phyloP scores from a whole-genome alignment of 805 yeast genomes.

The Ogataea polymorpha region DNA sequence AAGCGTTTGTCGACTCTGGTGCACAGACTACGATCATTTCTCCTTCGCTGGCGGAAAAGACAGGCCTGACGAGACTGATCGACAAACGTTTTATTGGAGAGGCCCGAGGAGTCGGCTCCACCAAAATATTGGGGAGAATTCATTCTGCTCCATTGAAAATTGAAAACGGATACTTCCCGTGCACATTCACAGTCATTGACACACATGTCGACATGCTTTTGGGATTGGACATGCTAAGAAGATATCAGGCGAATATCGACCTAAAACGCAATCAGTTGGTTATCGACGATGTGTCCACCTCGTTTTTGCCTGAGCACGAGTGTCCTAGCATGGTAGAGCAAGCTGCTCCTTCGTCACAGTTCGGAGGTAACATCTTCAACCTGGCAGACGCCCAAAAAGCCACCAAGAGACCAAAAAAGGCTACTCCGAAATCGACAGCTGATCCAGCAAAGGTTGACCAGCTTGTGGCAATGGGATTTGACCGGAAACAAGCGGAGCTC shows the following conservation, averaged over 20 bases:
- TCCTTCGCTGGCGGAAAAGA: constrained; percentile 67
- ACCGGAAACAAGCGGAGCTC: constrained; percentile 54
- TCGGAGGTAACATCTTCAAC: constrained; percentile 37
- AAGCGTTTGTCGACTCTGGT: constrained; percentile 96
- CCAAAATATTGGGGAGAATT: constrained; percentile 74
- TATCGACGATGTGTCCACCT: constrained; percentile 70
- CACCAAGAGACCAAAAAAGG: constrained; percentile 23
- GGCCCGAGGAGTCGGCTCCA: constrained; percentile 88
- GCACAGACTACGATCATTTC: constrained; percentile 88
- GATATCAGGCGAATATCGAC: constrained; percentile 83
- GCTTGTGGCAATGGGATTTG: constrained; percentile 68
- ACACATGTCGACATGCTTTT: constrained; percentile 69
- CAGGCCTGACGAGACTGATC: constrained; percentile 67
- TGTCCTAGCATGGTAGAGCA: constrained; percentile 42
- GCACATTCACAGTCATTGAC: constrained; percentile 71
- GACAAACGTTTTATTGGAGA: constrained; percentile 79
- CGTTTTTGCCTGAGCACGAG: constrained; percentile 71
- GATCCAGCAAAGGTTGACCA: constrained; percentile 36
- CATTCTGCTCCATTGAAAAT: constrained; percentile 86
- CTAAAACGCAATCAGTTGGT: constrained; percentile 59
- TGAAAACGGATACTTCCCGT: constrained; percentile 60
- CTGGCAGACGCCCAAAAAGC: constrained; percentile 10
- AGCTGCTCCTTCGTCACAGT: constrained; percentile 17
- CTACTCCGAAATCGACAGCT: constrained; percentile 22
- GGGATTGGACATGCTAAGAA: constrained; percentile 88